Evolutionary conservation across 208 protist species (phyloP).

Genomic region (Leishmania lainsoni): DNA sequence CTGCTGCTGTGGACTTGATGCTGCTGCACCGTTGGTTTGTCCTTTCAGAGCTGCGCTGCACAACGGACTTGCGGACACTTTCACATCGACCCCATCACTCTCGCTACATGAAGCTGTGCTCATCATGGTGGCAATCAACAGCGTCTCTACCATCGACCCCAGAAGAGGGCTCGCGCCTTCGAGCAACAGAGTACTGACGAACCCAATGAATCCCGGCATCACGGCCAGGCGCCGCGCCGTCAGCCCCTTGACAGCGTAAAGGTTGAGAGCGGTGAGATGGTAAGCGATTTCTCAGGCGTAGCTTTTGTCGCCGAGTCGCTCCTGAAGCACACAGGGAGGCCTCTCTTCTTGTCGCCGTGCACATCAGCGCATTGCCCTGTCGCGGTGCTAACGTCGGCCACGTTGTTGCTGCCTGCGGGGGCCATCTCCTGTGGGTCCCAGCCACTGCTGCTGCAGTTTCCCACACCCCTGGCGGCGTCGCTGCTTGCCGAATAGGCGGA

Average conservation of each 20-base stretch:
- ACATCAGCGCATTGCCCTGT: background rate
- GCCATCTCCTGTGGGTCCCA: background rate
- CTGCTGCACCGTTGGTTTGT: background rate
- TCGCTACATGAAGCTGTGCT: slow-evolving; percentile 7
- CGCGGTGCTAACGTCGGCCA: background rate
- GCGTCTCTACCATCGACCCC: slow-evolving; percentile 21
- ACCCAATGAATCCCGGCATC: slow-evolving; percentile 28
- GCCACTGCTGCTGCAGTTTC: slow-evolving; percentile 2
- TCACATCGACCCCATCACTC: background rate
- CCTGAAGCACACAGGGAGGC: background rate
- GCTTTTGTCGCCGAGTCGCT: background rate
- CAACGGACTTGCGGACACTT: background rate
- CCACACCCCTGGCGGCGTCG: background rate
- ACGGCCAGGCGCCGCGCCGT: slow-evolving; percentile 55
- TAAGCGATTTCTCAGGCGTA: background rate
- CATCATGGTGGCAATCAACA: slow-evolving; percentile 3
- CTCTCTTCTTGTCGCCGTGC: background rate
- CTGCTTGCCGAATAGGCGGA: slow-evolving; percentile 3
- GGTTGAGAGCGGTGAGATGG: background rate
- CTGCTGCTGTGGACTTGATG: background rate
- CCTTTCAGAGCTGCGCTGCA: background rate
- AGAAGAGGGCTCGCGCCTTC: slow-evolving; percentile 39
- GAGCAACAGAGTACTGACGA: slow-evolving; percentile 43
- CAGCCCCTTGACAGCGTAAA: slow-evolving; percentile 14
- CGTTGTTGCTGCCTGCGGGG: background rate